These are phyloP conservation scores for Lenzites betulinus DNA, from an alignment of 768 basidiomycete genomes.

Conservation along the genomic window DNA sequence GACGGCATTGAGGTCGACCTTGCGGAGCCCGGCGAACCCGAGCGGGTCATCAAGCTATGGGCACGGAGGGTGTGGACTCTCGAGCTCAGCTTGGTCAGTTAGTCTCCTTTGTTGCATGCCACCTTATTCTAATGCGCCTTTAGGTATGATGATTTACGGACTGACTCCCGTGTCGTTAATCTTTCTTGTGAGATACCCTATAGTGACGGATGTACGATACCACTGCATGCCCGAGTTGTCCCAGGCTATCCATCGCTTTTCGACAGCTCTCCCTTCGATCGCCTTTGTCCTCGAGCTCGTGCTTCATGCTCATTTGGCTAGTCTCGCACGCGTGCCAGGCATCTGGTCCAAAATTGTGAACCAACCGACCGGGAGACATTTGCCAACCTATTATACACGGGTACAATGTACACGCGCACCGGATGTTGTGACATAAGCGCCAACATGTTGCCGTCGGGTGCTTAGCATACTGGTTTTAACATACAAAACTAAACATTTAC, in stretches of 20 bases:
- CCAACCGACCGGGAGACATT: too few relatives aligned
- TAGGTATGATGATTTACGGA: conserved; percentile 23
- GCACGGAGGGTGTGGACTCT: conserved; percentile 97
- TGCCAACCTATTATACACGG: too few relatives aligned
- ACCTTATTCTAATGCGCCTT: background rate
- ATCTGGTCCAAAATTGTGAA: background rate
- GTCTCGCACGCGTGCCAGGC: too few relatives aligned
- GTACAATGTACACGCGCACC: too few relatives aligned
- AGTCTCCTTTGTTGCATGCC: background rate
- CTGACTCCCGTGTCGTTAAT: background rate
- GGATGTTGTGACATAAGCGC: too few relatives aligned
- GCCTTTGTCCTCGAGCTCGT: too few relatives aligned
- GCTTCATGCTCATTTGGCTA: too few relatives aligned
- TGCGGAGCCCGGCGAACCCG: conserved; percentile 52
- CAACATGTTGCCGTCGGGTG: too few relatives aligned
- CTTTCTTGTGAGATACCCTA: conserved; percentile 20
- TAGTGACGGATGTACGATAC: conserved; percentile 21
- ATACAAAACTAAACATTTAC: too few relatives aligned
- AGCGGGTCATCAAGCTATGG: conserved; percentile 84
- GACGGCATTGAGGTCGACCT: conserved; percentile 93
- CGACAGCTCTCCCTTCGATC: background rate
- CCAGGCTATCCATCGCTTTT: background rate
- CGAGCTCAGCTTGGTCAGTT: conserved; percentile 85
- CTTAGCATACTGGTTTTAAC: too few relatives aligned
- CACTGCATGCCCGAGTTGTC: background rate